Conservation (phyloP, 2,329 filamentous ascomycete genomes). For the Arthroderma sp. region DNA sequence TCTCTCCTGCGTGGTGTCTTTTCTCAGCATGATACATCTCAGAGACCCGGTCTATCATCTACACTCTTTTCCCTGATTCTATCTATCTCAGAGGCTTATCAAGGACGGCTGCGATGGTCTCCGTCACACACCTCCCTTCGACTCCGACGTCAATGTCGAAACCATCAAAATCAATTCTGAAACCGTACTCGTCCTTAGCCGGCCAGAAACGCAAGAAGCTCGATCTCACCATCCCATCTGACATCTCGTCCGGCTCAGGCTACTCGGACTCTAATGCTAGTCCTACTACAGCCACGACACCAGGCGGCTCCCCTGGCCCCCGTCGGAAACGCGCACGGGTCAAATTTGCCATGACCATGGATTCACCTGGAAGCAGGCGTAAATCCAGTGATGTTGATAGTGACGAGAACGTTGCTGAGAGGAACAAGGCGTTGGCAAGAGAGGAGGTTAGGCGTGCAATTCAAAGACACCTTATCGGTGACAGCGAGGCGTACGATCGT, state of each 20-base stretch:
- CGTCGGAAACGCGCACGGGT: conserved; percentile 33
- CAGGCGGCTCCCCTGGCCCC: conserved; percentile 18
- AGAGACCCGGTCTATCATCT: background rate
- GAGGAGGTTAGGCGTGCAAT: conserved; percentile 51
- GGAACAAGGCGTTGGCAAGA: conserved; percentile 45
- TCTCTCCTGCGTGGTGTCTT: background rate
- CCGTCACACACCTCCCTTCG: conserved; percentile 4
- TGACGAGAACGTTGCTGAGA: conserved; percentile 28
- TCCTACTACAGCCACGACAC: background rate
- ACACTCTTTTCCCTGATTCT: background rate
- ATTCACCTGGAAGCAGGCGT: background rate
- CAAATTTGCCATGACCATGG: conserved; percentile 28
- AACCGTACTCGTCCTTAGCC: conserved; percentile 11
- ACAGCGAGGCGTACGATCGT: conserved; percentile 46
- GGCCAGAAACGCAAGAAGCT: conserved; percentile 30
- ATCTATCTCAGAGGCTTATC: background rate
- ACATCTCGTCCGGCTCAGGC: conserved; percentile 18
- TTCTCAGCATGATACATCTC: background rate
- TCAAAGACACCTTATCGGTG: conserved; percentile 40
- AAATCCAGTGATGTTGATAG: background rate
- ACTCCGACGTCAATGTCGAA: conserved; percentile 21
- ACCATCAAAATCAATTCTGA: conserved; percentile 23
- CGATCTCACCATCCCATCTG: conserved; percentile 25
- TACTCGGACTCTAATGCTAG: conserved; percentile 12
- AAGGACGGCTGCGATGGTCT: conserved; percentile 3